Conservation (phyloP, 257 asterid genomes). For the Voacanga thouarsii region DNA sequence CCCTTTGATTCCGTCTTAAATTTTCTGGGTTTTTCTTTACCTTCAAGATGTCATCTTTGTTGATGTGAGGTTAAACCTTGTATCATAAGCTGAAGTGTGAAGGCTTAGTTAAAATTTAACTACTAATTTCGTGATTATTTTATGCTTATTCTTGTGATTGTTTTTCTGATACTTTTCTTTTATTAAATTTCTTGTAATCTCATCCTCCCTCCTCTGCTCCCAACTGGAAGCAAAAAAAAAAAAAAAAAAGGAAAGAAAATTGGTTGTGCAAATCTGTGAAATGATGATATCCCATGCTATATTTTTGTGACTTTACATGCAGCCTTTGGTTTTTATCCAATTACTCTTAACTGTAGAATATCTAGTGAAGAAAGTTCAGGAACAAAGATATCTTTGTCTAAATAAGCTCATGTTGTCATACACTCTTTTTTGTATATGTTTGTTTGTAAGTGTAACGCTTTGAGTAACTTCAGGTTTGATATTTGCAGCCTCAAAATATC, state of each 20-base stretch:
- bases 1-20: no score
- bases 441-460: background rate
- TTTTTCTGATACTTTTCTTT: background rate
- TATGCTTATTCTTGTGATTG: background rate
- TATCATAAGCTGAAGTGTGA: no score
- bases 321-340: no score
- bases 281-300: background rate
- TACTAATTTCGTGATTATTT: no score
- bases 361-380: background rate
- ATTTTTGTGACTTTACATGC: no score
- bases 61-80: no score
- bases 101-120: no score
- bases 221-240: background rate
- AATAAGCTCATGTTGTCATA: background rate
- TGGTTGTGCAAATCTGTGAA: background rate
- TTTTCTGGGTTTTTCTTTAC: no score
- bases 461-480: conserved; percentile 13
- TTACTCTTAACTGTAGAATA: no score
- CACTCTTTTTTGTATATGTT: conserved; percentile 13
- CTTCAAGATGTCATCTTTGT: no score
- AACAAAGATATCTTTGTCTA: background rate
- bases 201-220: background rate
- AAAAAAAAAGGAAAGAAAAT: background rate
- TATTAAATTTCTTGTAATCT: background rate
- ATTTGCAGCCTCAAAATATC: no score